Conservation (phyloP, 768 basidiomycete genomes). For the Suillus weaverae region DNA sequence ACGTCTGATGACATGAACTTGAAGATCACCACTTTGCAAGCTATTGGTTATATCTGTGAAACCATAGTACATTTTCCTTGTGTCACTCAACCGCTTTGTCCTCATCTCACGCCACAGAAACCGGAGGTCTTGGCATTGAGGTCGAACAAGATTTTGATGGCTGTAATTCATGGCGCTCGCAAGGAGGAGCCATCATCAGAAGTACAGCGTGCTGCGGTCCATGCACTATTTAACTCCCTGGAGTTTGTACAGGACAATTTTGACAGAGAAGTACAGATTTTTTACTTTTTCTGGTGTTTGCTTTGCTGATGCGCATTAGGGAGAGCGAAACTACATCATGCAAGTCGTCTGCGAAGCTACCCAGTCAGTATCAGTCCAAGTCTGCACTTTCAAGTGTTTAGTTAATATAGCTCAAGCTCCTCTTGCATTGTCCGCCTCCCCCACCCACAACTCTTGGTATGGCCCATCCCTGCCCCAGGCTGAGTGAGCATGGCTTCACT, state of each 20-base stretch:
- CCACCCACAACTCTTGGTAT: too few species aligned
- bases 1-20: constrained; percentile 68
- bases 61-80: constrained; percentile 68
- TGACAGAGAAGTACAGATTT: constrained; percentile 78
- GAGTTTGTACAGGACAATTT: constrained; percentile 99
- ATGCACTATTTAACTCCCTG: constrained; percentile 90
- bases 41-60: constrained; percentile 98
- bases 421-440: too few species aligned
- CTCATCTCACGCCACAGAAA: constrained; percentile 53
- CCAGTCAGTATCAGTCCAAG: constrained; percentile 83
- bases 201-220: constrained; percentile 91
- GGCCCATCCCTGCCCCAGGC: too few species aligned
- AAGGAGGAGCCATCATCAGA: constrained; percentile 92
- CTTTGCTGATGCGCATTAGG: constrained; percentile 45
- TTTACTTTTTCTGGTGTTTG: background rate
- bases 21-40: constrained; percentile 85
- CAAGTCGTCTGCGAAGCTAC: constrained; percentile 99
- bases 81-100: constrained; percentile 7
- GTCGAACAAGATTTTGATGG: constrained; percentile 97
- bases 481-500: too few species aligned
- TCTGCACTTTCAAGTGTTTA: constrained; percentile 92
- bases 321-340: constrained; percentile 99
- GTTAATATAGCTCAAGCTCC: too few species aligned
- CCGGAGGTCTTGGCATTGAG: constrained; percentile 86
- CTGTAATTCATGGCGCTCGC: constrained; percentile 96